These are phyloP conservation scores for Lipomyces spencermartinsiae DNA, from an alignment of 805 yeast genomes.

Conservation along the genomic window DNA sequence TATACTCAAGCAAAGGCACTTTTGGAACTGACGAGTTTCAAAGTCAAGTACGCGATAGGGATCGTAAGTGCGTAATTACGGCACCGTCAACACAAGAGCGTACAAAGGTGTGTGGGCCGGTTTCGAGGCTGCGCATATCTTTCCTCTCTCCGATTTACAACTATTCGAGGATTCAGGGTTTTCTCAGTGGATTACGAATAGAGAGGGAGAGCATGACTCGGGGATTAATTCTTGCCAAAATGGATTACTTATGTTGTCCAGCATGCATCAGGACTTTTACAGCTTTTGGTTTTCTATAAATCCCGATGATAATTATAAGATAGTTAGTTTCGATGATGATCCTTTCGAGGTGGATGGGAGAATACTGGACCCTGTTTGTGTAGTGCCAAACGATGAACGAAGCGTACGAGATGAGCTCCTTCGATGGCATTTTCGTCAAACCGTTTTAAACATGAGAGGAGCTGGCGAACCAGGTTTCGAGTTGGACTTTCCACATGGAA, in stretches of 20 bases:
- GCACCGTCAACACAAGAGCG: background rate
- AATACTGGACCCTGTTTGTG: background rate
- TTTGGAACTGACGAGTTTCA: too few species aligned
- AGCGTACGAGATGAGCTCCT: too few species aligned
- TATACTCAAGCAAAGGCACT: too few species aligned
- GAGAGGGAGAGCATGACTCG: slow-evolving; percentile 6
- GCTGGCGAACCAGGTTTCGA: too few species aligned
- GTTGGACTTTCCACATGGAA: too few species aligned
- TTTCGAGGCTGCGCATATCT: slow-evolving; percentile 4
- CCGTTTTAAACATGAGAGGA: too few species aligned
- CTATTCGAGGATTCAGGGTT: background rate
- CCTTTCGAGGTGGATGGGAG: background rate
- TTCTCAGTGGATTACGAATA: background rate
- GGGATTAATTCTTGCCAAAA: background rate
- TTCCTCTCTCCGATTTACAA: background rate
- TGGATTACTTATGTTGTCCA: slow-evolving; percentile 3
- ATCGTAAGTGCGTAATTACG: slow-evolving; percentile 2
- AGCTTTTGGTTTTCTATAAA: background rate
- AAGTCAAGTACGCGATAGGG: background rate
- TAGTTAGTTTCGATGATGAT: background rate
- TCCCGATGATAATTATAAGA: background rate
- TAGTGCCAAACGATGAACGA: background rate
- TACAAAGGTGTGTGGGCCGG: background rate
- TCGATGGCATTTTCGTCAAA: too few species aligned
- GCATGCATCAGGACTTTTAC: background rate